Percentiles rank a stretch among this genome's conserved stretches.
These are phyloP conservation scores for Saccharomyces paradoxus DNA, from an alignment of 805 yeast species.

Conservation along the genomic window DNA sequence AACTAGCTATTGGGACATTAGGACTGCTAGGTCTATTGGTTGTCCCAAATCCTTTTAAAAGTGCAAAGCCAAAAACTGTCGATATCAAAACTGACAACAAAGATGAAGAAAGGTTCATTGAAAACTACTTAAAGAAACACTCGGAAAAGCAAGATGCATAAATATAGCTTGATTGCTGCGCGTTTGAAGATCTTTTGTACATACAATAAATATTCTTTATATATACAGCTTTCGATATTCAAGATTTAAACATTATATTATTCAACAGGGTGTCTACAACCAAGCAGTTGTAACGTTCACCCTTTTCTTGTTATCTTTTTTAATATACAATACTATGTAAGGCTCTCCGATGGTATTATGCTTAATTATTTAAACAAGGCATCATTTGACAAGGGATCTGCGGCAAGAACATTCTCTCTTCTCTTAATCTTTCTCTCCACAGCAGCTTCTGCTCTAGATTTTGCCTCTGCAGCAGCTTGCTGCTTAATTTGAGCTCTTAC, in stretches of 20 bases:
- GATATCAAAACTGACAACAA: conserved; percentile 67
- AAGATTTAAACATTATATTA: not conserved
- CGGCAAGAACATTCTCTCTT: conserved; percentile 65
- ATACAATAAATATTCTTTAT: not conserved
- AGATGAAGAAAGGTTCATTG: conserved; percentile 85
- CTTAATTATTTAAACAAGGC: conserved; percentile 50
- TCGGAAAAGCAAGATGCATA: conserved; percentile 10
- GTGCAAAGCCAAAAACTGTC: conserved; percentile 54
- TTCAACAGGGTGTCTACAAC: not conserved
- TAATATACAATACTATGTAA: not conserved
- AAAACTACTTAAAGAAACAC: conserved; percentile 51
- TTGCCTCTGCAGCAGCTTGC: conserved; percentile 72
- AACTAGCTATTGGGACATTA: conserved; percentile 75
- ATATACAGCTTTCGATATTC: not conserved
- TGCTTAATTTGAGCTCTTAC: conserved; percentile 83
- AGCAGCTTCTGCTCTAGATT: conserved; percentile 71
- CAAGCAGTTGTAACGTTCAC: not conserved
- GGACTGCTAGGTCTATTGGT: conserved; percentile 56
- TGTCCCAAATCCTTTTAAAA: conserved; percentile 59
- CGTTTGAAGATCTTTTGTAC: not conserved
- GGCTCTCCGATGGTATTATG: not conserved
- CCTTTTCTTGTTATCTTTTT: not conserved
- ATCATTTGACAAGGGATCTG: conserved; percentile 78
- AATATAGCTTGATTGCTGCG: not conserved
- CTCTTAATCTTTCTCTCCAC: conserved; percentile 63